Base-by-base conservation (phyloP, 2,329 filamentous ascomycete species). In the Didymella arachidicola region DNA sequence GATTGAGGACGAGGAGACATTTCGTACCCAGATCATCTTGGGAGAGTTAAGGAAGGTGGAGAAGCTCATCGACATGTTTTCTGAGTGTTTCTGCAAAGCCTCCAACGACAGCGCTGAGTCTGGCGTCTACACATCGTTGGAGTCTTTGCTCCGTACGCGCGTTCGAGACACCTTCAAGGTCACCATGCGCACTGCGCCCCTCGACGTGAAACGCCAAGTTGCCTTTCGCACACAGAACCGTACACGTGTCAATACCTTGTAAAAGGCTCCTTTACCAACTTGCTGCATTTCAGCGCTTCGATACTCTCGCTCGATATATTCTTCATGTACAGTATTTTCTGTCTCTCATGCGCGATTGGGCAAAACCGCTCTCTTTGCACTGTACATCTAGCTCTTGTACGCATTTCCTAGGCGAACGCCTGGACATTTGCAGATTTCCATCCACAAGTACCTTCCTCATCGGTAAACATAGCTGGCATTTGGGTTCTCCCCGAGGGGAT, bases 11-110 rank as follows among this genome's bases (percentile, higher is more conserved):
- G 73, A 76, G 36, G 64, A 72, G 30, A 69, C 69, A 1, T 67
- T 72, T 52, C 66, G 72, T 5, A 74, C 72, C 0, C 72, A 75
- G 43, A 66, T 72, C 5, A 66, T 77, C 6, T 67, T 77, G 8
- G 64, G 63, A 22, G 73, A 76, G 62, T 66, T 77, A 11, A 66
- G 70, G 53, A 74, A 70, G 43, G 69, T 77, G 1, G 74, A 76
- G 61, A 75, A 77, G 66, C 69, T 77, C 53, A 74, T 77, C 43
- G 72, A 77, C 59, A 72, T 69, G 63, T 76, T 77, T 60, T 70
- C 71, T 2, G 72, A 74, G 53, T 69, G 72, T 32, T 77, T 75
- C 63, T 72, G 69, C 64, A 74, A 68, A 53, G 32, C 43, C 16
- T 58, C 58, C n/a, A 68, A 70, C 19, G 69, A 62, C 2, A 67